Conservation (phyloP, 2,329 filamentous ascomycete species). For the Fusarium foetens region DNA sequence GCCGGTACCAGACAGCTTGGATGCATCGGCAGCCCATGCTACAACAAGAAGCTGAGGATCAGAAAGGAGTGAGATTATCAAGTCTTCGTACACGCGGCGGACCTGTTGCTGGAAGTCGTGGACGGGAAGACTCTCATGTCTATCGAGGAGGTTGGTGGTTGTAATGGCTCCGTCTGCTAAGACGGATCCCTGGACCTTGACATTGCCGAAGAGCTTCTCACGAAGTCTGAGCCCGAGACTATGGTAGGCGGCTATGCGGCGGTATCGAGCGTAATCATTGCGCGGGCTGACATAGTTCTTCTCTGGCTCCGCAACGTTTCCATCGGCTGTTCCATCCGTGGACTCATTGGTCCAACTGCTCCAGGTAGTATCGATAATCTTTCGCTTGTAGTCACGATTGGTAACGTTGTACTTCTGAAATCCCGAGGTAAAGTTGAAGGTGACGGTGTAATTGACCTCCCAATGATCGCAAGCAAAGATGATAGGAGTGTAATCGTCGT, state of each 20-base stretch:
- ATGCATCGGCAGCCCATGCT: constrained; percentile 32
- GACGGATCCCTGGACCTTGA: not conserved
- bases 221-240: constrained; percentile 22
- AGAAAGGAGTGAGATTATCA: constrained; percentile 33
- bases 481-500: constrained; percentile 18
- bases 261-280: not conserved
- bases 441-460: constrained; percentile 36
- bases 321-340: constrained; percentile 26
- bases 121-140: constrained; percentile 18
- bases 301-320: constrained; percentile 16
- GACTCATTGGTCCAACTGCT: not conserved
- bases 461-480: constrained; percentile 40
- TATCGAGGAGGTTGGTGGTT: constrained; percentile 22
- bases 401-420: constrained; percentile 26
- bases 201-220: constrained; percentile 1
- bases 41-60: constrained; percentile 35
- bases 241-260: constrained; percentile 30
- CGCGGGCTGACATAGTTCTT: constrained; percentile 34
- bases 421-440: constrained; percentile 25
- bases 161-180: constrained; percentile 2
- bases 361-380: constrained; percentile 35
- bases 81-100: constrained; percentile 15
- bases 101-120: constrained; percentile 17
- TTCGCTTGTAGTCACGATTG: constrained; percentile 22
- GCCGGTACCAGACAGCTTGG: constrained; percentile 13